A percentile compares a stretch with the other conserved stretches of the same genome.
Conservation (phyloP, 305 asterid species). For the Ilex paraguariensis region DNA sequence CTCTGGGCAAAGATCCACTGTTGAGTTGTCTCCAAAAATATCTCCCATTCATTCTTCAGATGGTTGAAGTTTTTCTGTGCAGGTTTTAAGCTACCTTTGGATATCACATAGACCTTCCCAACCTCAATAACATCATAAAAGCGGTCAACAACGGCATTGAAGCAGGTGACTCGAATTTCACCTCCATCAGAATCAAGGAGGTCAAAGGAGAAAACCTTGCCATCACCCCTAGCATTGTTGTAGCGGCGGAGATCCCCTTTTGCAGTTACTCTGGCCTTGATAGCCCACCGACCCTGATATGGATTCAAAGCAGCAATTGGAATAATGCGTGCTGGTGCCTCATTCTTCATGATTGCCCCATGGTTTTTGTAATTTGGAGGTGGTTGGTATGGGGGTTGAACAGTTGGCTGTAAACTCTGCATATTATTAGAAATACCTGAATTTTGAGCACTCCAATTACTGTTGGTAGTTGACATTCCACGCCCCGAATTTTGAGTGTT, state of each 20-base stretch:
- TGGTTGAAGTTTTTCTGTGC: slow-evolving; percentile 96
- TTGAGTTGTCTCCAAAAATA: slow-evolving; percentile 74
- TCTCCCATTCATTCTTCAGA: slow-evolving; percentile 95
- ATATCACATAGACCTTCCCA: slow-evolving; percentile 83
- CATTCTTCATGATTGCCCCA: slow-evolving; percentile 89
- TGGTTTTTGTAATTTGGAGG: slow-evolving; percentile 79
- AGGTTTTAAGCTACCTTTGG: slow-evolving; percentile 88
- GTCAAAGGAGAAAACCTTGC: slow-evolving; percentile 92
- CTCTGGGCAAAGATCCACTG: slow-evolving; percentile 73
- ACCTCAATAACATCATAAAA: slow-evolving; percentile 65
- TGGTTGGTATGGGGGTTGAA: slow-evolving; percentile 90
- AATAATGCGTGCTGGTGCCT: slow-evolving; percentile 91
- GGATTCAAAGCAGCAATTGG: slow-evolving; percentile 94
- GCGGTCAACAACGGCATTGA: slow-evolving; percentile 82
- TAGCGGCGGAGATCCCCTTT: slow-evolving; percentile 86
- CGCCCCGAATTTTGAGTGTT: slow-evolving; percentile 34
- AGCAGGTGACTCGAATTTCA: slow-evolving; percentile 91
- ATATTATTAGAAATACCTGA: slow-evolving; percentile 32
- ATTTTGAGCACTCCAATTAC: slow-evolving; percentile 27
- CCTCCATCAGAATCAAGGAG: slow-evolving; percentile 96
- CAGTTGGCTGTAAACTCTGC: slow-evolving; percentile 60
- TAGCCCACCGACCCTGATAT: slow-evolving; percentile 97
- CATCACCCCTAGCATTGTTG: slow-evolving; percentile 95
- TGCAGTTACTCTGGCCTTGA: slow-evolving; percentile 95
- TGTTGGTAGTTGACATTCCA: slow-evolving; percentile 30